phyloP scores from a whole-genome alignment of 495 filamentous ascomycete genomes.

The Pseudoneurospora amorphoporcata region DNA sequence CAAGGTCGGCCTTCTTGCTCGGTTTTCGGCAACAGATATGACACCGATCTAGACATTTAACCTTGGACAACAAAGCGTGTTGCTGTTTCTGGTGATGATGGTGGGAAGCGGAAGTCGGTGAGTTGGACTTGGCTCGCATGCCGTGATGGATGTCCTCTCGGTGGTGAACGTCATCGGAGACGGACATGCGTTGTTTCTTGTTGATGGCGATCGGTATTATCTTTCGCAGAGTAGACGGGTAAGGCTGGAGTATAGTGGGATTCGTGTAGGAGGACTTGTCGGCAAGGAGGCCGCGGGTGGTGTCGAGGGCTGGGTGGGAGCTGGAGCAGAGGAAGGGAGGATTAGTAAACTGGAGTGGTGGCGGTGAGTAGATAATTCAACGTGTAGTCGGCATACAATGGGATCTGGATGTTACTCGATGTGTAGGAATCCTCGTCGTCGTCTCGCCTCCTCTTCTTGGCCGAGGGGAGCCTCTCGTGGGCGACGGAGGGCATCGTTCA shows the following conservation, averaged over 20 bases:
- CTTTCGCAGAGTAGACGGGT: slow-evolving; percentile 14
- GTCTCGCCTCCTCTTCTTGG: slow-evolving; percentile 34
- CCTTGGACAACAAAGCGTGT: background rate
- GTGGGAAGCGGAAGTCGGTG: background rate
- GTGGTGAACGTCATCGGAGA: slow-evolving; percentile 6
- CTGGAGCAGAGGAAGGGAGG: slow-evolving; percentile 5
- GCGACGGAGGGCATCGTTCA: slow-evolving; percentile 23
- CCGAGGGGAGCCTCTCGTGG: slow-evolving; percentile 16
- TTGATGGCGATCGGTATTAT: slow-evolving; percentile 22
- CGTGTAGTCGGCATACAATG: slow-evolving; percentile 20
- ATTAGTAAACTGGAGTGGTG: background rate
- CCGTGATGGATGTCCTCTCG: background rate
- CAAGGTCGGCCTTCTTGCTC: slow-evolving; percentile 37
- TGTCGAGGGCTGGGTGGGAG: slow-evolving; percentile 5
- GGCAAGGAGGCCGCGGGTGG: slow-evolving; percentile 2
- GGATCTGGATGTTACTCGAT: slow-evolving; percentile 12
- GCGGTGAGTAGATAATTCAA: background rate
- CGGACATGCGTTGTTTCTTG: slow-evolving; percentile 20
- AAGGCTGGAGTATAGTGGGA: slow-evolving; percentile 5
- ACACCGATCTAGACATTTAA: slow-evolving; percentile 24
- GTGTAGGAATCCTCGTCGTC: slow-evolving; percentile 12
- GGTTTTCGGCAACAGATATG: slow-evolving; percentile 41
- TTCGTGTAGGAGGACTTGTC: slow-evolving; percentile 6
- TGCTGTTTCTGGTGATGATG: background rate
- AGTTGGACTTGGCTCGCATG: background rate